Evolutionary conservation across 805 yeast species (phyloP).

Genomic region (Saccharomycopsis lassenensis): DNA sequence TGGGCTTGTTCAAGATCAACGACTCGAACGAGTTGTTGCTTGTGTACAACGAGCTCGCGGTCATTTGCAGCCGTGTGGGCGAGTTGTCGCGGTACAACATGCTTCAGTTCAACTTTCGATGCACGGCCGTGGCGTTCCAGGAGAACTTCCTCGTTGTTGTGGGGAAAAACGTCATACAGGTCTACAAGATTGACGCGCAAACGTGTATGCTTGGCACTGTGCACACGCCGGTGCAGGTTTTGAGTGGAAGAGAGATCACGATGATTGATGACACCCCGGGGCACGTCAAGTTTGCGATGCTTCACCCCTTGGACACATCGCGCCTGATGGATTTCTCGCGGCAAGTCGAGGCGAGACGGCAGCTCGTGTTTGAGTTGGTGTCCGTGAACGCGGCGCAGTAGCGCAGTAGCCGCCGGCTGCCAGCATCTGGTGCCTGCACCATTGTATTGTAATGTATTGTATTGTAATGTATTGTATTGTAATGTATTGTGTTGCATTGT

Average conservation of each 20-base stretch:
- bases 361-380: too few relatives aligned
- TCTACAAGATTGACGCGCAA: conserved; percentile 45
- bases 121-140: conserved; percentile 31
- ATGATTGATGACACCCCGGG: conserved; percentile 31
- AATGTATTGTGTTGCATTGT: too few relatives aligned
- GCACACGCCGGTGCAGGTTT: conserved; percentile 49
- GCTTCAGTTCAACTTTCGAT: conserved; percentile 32
- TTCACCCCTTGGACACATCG: conserved; percentile 62
- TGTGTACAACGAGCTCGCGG: conserved; percentile 61
- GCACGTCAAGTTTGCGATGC: conserved; percentile 35
- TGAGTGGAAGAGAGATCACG: conserved; percentile 57
- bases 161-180: conserved; percentile 59
- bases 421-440: too few relatives aligned
- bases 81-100: conserved; percentile 34
- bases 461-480: too few relatives aligned
- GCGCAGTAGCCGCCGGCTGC: too few relatives aligned
- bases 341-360: too few relatives aligned
- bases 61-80: conserved; percentile 52
- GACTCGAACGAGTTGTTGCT: conserved; percentile 44
- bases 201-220: conserved; percentile 25
- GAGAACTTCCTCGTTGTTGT: conserved; percentile 41
- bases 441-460: too few relatives aligned
- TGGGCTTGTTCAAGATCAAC: conserved; percentile 53
- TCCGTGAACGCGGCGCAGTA: too few relatives aligned
- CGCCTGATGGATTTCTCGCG: too few relatives aligned